A percentile compares a stretch with the other conserved stretches of the same genome.
These are phyloP conservation scores for Aspergillus ruber DNA, from an alignment of 2,329 filamentous ascomycete genomes.

Conservation along the genomic window DNA sequence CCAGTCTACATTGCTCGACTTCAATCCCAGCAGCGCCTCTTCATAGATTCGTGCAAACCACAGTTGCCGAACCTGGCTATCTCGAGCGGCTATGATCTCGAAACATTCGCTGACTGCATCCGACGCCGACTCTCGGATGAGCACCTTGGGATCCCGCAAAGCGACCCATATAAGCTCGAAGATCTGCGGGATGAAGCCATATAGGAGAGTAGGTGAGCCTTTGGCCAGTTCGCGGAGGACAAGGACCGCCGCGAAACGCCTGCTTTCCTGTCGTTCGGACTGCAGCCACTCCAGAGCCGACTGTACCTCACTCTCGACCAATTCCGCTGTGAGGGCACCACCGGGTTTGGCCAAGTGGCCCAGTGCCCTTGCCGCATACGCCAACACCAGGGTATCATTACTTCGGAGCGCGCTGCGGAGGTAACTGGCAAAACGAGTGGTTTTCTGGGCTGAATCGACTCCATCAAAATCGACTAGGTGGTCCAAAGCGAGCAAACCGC, in stretches of 20 bases:
- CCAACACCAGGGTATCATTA: conserved; percentile 85
- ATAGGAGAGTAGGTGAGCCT: conserved; percentile 91
- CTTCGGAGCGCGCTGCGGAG: conserved; percentile 81
- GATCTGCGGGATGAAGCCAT: conserved; percentile 88
- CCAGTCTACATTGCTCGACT: conserved; percentile 72
- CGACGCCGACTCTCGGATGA: conserved; percentile 86
- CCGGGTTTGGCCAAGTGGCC: conserved; percentile 88
- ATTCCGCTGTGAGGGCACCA: conserved; percentile 85
- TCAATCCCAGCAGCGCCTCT: conserved; percentile 73
- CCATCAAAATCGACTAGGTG: conserved; percentile 93
- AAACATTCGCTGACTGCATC: conserved; percentile 94
- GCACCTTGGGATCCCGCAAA: conserved; percentile 77
- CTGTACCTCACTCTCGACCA: conserved; percentile 95
- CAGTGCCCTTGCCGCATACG: conserved; percentile 79
- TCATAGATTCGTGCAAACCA: conserved; percentile 91
- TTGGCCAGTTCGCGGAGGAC: conserved; percentile 84
- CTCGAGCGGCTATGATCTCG: conserved; percentile 88
- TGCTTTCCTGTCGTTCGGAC: conserved; percentile 86
- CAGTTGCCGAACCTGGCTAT: conserved; percentile 74
- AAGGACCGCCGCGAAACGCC: conserved; percentile 86
- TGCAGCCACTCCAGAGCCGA: conserved; percentile 95
- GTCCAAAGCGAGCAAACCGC: conserved; percentile 86
- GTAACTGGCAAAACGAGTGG: conserved; percentile 87
- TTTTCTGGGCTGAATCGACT: conserved; percentile 87
- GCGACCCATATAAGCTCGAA: conserved; percentile 97